Evolutionary conservation across 345 rosid genomes (phyloP).

Genomic region (Pistacia integerrima): DNA sequence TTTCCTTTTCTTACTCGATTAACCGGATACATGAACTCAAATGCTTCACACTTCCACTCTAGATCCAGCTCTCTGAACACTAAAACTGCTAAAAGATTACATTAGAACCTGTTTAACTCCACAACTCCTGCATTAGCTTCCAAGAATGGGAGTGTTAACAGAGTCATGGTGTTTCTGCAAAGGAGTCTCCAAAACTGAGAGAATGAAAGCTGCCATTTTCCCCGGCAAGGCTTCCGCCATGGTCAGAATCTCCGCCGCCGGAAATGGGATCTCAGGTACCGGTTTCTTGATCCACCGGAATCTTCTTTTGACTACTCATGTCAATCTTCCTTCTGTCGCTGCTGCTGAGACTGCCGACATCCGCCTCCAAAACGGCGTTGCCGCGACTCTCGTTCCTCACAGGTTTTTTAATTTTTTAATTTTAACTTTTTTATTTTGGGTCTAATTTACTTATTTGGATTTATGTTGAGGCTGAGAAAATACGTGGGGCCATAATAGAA

Average conservation of each 20-base stretch:
- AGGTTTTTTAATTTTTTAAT: constrained; percentile 35
- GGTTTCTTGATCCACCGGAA: constrained; percentile 90
- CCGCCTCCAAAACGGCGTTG: constrained; percentile 70
- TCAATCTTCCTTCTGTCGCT: constrained; percentile 73
- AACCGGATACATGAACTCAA: neutral
- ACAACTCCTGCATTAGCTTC: no score
- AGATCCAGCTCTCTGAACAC: constrained; percentile 38
- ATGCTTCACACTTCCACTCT: constrained; percentile 16
- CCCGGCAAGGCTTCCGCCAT: constrained; percentile 61
- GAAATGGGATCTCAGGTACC: constrained; percentile 47
- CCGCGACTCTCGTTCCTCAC: constrained; percentile 78
- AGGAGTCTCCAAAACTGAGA: constrained; percentile 87
- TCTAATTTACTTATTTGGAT: neutral
- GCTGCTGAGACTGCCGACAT: constrained; percentile 80
- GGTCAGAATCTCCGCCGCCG: constrained; percentile 54
- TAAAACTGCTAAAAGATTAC: neutral
- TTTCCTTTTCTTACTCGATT: neutral
- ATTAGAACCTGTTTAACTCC: no score
- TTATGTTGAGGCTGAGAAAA: neutral
- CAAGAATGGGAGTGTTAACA: constrained; percentile 61
- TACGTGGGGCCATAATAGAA: neutral
- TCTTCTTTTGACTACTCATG: constrained; percentile 84
- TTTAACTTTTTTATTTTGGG: neutral
- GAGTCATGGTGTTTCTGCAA: constrained; percentile 96
- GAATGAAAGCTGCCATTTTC: constrained; percentile 75